Evolutionary conservation across 1,284 basidiomycete genomes (phyloP).

Genomic region (Sanghuangporus baumii): DNA sequence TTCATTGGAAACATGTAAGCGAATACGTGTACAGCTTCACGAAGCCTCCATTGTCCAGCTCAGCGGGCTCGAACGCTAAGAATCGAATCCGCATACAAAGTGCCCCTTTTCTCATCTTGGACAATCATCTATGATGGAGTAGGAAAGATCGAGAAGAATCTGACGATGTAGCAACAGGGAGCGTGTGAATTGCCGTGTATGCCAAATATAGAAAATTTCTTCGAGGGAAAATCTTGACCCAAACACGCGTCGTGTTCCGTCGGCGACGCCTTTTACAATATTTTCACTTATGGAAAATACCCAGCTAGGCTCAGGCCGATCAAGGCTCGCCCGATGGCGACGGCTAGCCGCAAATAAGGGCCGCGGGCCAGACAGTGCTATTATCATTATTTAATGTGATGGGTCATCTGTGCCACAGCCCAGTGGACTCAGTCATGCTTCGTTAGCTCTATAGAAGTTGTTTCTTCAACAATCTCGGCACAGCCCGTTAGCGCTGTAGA

Average conservation of each 20-base stretch:
- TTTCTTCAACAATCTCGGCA: constrained; percentile 14
- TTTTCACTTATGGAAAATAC: not conserved
- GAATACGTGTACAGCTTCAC: not conserved
- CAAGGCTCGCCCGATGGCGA: not conserved
- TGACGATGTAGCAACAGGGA: not conserved
- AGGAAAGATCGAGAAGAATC: not conserved
- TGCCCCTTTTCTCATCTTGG: constrained; percentile 1
- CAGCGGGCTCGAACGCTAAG: not conserved
- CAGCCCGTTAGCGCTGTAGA: constrained; percentile 16
- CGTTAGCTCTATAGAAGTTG: not conserved
- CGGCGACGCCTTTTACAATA: not conserved
- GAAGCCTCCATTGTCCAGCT: not conserved
- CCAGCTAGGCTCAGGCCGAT: not conserved
- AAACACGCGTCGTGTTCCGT: not conserved
- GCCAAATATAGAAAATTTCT: constrained; percentile 1
- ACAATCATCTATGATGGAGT: not conserved
- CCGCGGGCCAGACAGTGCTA: not conserved
- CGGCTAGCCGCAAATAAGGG: not conserved
- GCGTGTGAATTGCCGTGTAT: not conserved
- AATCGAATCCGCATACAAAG: not conserved
- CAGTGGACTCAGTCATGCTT: not conserved
- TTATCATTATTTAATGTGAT: not conserved
- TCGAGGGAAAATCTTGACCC: not conserved
- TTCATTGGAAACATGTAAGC: not conserved
- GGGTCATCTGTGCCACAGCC: not conserved